These are phyloP conservation scores for Suillus plorans DNA, from an alignment of 768 basidiomycete genomes.

Conservation along the genomic window DNA sequence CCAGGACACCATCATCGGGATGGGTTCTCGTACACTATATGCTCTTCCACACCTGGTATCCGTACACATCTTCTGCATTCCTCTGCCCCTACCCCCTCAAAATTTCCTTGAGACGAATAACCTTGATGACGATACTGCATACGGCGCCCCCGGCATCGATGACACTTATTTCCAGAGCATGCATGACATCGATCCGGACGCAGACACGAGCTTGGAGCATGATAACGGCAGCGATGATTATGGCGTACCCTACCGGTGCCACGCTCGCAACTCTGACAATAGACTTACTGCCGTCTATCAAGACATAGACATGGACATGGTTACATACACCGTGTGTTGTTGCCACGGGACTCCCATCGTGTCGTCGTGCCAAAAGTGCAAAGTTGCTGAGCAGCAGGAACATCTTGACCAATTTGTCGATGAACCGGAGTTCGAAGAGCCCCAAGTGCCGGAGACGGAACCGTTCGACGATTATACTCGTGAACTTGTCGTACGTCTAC, in stretches of 20 bases:
- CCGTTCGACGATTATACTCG: background rate
- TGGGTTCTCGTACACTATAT: constrained; percentile 44
- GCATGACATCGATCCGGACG: constrained; percentile 18
- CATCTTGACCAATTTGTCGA: background rate
- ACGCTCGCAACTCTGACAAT: background rate
- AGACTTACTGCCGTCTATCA: background rate
- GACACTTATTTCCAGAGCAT: constrained; percentile 1
- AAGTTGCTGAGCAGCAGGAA: background rate
- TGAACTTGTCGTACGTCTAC: constrained; percentile 1
- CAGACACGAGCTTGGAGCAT: constrained; percentile 1
- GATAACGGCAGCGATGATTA: background rate
- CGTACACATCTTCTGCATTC: constrained; percentile 34
- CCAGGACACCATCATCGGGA: constrained; percentile 39
- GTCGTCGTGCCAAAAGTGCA: background rate
- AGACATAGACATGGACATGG: background rate
- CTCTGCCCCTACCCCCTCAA: background rate
- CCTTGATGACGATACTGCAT: background rate
- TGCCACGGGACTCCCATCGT: background rate
- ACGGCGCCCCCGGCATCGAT: constrained; percentile 5
- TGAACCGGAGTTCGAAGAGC: background rate
- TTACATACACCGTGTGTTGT: background rate
- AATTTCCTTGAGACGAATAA: constrained; percentile 4
- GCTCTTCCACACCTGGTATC: constrained; percentile 36
- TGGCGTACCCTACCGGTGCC: background rate
- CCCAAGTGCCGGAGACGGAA: background rate